Base-by-base conservation (phyloP, 768 basidiomycete genomes). In the Mrakia blollopis region DNA sequence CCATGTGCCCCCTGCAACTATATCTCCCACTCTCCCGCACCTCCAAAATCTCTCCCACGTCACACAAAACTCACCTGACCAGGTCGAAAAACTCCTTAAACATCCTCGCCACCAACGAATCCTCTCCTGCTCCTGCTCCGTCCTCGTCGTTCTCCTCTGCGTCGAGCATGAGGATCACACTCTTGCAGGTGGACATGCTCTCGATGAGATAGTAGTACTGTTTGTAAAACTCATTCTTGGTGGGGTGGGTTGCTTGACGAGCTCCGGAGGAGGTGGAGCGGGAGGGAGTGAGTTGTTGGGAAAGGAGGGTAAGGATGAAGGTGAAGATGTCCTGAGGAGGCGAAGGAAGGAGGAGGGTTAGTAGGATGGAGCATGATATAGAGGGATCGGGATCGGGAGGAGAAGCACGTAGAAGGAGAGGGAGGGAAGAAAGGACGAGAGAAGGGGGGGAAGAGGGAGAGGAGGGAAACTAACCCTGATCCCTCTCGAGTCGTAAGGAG, bases 191-290 rank as follows among this genome's bases (percentile, higher is more conserved):
- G 2, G 94, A 92, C 35, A 99, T 86, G 35, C 91, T 93, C 81
- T 98, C 94, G 39, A 98, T 88, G n/a, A 98, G 88, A 81, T 94
- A 93, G 80, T 91, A 96, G 84, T 97, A 98, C 83, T 98, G 91
- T 75, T 90, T 89, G 82, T 93, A 96, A 81, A 94, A 96, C 0
- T 78, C 77, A 32, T 74, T 70, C 61, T 74, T 74, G 37, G 77
- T 78, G 4, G 72, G 73, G 25, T 70, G 69, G 23, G 65, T 62
- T 21, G 67, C 67, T 14, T 67, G 25, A 13, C 67, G 54, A 18
- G 30, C 44, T 18, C 75, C 67, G 4, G 61, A 32, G 14, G 50
- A 32, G n/a, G 41, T 28, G 3, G 67, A 32, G n/a, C 65, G 70
- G 3, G 75, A 69, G n/a, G 75, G 75, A 25, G 47, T 69, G 41